These are phyloP conservation scores for Haematococcus lacustris DNA, from an alignment of 139 green algal species.

Conservation along the genomic window DNA sequence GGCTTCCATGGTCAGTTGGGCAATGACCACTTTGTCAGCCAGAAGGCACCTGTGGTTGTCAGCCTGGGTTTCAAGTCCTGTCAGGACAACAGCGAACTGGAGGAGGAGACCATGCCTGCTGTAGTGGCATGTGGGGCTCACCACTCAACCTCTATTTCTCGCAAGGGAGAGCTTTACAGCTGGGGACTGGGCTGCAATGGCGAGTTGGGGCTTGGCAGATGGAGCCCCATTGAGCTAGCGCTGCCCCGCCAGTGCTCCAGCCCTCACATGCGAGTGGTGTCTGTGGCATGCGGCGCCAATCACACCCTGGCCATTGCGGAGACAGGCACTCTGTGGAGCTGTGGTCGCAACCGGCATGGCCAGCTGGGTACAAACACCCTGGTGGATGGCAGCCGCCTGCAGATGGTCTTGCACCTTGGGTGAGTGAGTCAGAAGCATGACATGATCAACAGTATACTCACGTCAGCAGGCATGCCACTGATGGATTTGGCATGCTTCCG, in stretches of 20 bases:
- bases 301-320: constrained; percentile 74
- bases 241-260: constrained; percentile 15
- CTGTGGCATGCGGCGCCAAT: constrained; percentile 53
- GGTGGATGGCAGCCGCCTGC: constrained; percentile 42
- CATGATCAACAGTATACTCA: no score
- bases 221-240: constrained; percentile 53
- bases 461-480: no score
- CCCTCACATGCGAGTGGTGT: constrained; percentile 51
- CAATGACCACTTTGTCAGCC: constrained; percentile 28
- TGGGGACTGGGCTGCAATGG: constrained; percentile 70
- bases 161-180: constrained; percentile 65
- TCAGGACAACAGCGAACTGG: constrained; percentile 28
- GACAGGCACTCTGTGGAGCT: constrained; percentile 63
- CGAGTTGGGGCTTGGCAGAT: constrained; percentile 64
- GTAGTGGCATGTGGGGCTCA: constrained; percentile 59
- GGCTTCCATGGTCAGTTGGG: constrained; percentile 83
- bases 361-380: constrained; percentile 62
- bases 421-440: no score
- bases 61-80: constrained; percentile 40
- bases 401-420: background rate
- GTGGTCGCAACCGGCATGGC: constrained; percentile 54
- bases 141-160: constrained; percentile 54
- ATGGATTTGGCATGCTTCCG: no score
- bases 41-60: constrained; percentile 12
- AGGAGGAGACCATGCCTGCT: constrained; percentile 60